phyloP scores from a whole-genome alignment of 176 grass and related monocot species.

The Lolium rigidum region DNA sequence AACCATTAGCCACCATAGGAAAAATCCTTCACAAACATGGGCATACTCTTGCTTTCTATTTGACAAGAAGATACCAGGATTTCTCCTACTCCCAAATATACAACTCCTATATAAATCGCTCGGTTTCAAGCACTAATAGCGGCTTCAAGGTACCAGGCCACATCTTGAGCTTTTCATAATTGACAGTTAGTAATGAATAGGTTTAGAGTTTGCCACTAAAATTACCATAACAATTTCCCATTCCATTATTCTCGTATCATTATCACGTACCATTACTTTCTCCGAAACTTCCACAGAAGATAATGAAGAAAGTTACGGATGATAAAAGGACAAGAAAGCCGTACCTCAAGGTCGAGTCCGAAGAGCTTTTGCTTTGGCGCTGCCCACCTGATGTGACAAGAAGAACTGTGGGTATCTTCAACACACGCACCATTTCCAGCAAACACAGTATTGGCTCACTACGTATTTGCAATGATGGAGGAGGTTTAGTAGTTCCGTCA shows the following conservation, averaged over 20 bases:
- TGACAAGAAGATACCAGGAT: background rate
- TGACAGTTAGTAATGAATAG: background rate
- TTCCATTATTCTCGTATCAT: background rate
- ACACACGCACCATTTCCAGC: conserved; percentile 70
- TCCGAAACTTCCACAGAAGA: background rate
- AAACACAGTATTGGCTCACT: conserved; percentile 78
- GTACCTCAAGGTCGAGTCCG: conserved; percentile 73
- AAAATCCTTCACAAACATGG: background rate
- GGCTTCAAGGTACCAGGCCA: background rate
- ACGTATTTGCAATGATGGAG: conserved; percentile 68
- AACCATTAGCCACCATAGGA: background rate
- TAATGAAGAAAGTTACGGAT: background rate
- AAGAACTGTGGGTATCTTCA: conserved; percentile 72
- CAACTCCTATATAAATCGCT: background rate
- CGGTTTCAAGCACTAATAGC: background rate
- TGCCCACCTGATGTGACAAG: conserved; percentile 56
- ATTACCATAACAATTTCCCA: background rate
- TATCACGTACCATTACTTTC: background rate
- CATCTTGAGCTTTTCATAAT: background rate
- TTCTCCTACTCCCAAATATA: background rate
- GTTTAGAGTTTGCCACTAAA: background rate
- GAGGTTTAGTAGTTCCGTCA: conserved; percentile 52
- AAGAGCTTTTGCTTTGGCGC: conserved; percentile 52
- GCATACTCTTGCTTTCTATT: background rate
- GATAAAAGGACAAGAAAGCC: background rate